Percentiles rank a stretch among this genome's conserved stretches.
Conservation (phyloP, 345 rosid genomes). For the Heritiera fomes region DNA sequence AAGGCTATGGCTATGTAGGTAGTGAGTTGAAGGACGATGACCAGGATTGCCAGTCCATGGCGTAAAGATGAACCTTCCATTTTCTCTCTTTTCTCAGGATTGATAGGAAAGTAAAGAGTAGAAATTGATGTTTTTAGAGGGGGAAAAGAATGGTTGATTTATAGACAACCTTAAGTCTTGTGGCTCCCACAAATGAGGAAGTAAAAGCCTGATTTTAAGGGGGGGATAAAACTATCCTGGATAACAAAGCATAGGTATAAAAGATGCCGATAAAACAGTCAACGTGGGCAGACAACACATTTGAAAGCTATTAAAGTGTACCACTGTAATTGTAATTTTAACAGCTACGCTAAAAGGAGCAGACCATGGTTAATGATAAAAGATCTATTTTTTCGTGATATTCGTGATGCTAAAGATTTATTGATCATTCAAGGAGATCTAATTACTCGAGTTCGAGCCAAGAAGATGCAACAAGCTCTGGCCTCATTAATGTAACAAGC, state of each 20-base stretch:
- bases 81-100: slow-evolving; percentile 5
- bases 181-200: slow-evolving; percentile 3
- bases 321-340: not conserved
- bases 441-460: no score
- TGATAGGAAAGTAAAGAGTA: not conserved
- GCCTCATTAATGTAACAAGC: no score
- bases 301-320: not conserved
- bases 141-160: not conserved
- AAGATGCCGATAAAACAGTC: slow-evolving; percentile 16
- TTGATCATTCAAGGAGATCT: no score
- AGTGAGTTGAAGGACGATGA: slow-evolving; percentile 9
- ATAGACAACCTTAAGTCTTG: not conserved
- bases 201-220: not conserved
- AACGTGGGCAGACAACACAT: not conserved
- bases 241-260: not conserved
- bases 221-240: not conserved
- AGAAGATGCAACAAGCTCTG: no score
- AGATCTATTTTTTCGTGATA: no score
- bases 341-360: not conserved
- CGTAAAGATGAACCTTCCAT: slow-evolving; percentile 13
- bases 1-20: not conserved
- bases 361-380: no score
- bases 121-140: not conserved
- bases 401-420: no score
- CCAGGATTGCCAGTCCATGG: not conserved